Evolutionary conservation across 2,329 filamentous ascomycete species (phyloP).

Genomic region (Dothideomycetes sp.): DNA sequence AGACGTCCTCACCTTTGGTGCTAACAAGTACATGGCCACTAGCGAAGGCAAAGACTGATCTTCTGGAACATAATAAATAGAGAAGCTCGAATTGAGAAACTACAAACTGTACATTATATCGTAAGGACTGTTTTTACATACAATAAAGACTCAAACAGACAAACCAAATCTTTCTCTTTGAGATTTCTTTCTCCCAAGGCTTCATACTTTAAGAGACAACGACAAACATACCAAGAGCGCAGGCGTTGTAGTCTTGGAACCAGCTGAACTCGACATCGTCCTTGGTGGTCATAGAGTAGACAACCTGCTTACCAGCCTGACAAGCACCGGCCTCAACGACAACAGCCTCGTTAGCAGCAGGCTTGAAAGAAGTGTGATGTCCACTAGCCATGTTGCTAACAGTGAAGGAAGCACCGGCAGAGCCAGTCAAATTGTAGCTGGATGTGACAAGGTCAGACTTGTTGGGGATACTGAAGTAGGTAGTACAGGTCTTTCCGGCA

Average conservation of each 20-base stretch:
- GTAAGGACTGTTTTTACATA: too few relatives aligned
- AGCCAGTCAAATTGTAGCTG: slow-evolving; percentile 2
- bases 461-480: slow-evolving; percentile 8
- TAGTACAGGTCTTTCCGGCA: slow-evolving; percentile 11
- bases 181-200: background rate
- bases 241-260: slow-evolving; percentile 12
- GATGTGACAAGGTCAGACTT: background rate
- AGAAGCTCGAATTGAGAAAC: too few relatives aligned
- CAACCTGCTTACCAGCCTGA: background rate
- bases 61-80: too few relatives aligned
- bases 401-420: background rate
- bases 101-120: too few relatives aligned
- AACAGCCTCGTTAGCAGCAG: background rate
- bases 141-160: too few relatives aligned
- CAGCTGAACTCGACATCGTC: background rate
- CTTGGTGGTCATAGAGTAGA: slow-evolving; percentile 5
- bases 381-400: slow-evolving; percentile 4
- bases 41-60: slow-evolving; percentile 50
- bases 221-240: slow-evolving; percentile 8
- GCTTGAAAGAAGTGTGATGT: background rate
- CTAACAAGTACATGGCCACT: slow-evolving; percentile 47
- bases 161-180: too few relatives aligned
- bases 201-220: background rate
- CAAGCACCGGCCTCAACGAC: slow-evolving; percentile 3
- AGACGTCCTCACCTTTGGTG: slow-evolving; percentile 53